These are phyloP conservation scores for Pyrenochaeta sp. DNA, from an alignment of 2,329 filamentous ascomycete species.

Conservation along the genomic window DNA sequence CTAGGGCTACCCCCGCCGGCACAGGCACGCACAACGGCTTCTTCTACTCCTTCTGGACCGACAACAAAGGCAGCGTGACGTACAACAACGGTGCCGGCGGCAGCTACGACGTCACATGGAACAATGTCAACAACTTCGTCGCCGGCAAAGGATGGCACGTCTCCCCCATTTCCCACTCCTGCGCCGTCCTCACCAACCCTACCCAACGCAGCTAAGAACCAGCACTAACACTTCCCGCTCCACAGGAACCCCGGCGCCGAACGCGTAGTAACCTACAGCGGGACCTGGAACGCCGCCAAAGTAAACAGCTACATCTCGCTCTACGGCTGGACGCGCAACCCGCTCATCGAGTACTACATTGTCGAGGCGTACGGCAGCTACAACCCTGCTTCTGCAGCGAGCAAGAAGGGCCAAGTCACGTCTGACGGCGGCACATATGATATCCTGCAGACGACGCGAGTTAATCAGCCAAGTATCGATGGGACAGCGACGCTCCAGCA, in stretches of 20 bases:
- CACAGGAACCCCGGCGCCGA: conserved; percentile 53
- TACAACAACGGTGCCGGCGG: conserved; percentile 61
- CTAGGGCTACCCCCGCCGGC: conserved; percentile 28
- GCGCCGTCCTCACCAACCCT: too few relatives aligned
- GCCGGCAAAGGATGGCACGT: conserved; percentile 65
- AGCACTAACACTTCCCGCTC: background rate
- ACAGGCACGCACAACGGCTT: conserved; percentile 40
- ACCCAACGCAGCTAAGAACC: background rate
- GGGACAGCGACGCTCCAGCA: conserved; percentile 63
- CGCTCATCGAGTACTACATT: conserved; percentile 67
- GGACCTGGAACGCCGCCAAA: conserved; percentile 53
- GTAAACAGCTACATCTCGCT: conserved; percentile 63
- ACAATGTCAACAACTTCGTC: conserved; percentile 62
- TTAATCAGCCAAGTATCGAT: conserved; percentile 62
- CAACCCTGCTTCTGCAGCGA: conserved; percentile 57
- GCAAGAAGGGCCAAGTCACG: conserved; percentile 59
- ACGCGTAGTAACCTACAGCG: conserved; percentile 60
- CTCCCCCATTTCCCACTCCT: too few relatives aligned
- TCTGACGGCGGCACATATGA: conserved; percentile 62
- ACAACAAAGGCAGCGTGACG: conserved; percentile 56
- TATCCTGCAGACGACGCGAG: conserved; percentile 58
- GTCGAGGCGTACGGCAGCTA: conserved; percentile 62
- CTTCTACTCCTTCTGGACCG: conserved; percentile 64
- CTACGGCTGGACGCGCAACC: conserved; percentile 65
- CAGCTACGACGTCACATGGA: conserved; percentile 59